Evolutionary conservation across 116 monocot genomes (phyloP), one percentile per base, ranked within the genome.

Genomic region (Papilionanthe hybrid): DNA sequence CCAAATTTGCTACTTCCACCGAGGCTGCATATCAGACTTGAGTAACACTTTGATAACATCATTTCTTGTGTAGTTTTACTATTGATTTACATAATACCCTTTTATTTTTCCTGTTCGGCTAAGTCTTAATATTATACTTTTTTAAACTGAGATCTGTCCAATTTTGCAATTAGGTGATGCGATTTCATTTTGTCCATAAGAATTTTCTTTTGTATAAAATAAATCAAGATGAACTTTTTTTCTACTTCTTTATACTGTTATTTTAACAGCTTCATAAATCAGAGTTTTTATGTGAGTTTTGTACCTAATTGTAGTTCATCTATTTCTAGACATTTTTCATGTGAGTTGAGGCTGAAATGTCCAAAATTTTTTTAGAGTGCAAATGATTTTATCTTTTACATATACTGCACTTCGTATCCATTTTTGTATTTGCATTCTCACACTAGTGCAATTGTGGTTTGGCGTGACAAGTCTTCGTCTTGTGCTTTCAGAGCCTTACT

Each of bases 401-500:
- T 60, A 25, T 58, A 60, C 12, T 68, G 23, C 9, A 20, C 63
- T 63, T 25, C 1, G 23, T 5, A 4, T 9, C n/a, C 7, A 12
- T 23, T 5, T 20, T 63, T 22, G 22, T 58, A 58, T 58, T 18
- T 58, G 58, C 58, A 58, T 58, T 58, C 2, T 66, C 66, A 23
- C 7, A 7, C 9, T 66, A 10, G 13, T 68, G 30, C 30, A 68
- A 29, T 13, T 2, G 25, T 60, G 25, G 60, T 23, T 60, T 60
- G 60, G 9, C 60, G 0, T 68, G 68, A 68, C 30, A 23, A 19
- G 5, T 68, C 13, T 9, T 30, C 23, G 77, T 71, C 57, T 50
- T 57, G 17, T 81, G 23, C 57, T 77, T 56, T 65, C 84, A 89
- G 89, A 63, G 84, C 22, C 78, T 86, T 6, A 89, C 86, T 79